Conservation (phyloP, 768 basidiomycete genomes). For the Lyophyllum shimeji region DNA sequence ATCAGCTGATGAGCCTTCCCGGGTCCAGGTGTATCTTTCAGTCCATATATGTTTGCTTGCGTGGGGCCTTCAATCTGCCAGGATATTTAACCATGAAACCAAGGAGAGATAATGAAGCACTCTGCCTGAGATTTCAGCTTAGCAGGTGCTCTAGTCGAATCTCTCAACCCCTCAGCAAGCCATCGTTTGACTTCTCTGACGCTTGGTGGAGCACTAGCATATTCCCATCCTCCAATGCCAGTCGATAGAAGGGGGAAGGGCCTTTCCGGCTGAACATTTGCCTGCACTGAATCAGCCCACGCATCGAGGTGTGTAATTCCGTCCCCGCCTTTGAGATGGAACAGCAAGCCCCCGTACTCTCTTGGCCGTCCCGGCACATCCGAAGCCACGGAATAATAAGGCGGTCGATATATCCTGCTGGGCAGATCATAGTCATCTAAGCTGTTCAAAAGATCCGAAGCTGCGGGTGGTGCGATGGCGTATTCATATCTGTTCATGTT, state of each 20-base stretch:
- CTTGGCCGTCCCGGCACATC: slow-evolving; percentile 71
- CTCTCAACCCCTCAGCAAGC: slow-evolving; percentile 38
- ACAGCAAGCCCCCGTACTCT: slow-evolving; percentile 81
- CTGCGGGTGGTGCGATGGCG: slow-evolving; percentile 46
- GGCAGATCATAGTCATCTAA: slow-evolving; percentile 50
- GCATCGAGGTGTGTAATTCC: slow-evolving; percentile 57
- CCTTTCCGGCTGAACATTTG: background rate
- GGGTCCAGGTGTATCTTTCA: slow-evolving; percentile 50
- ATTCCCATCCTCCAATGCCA: slow-evolving; percentile 76
- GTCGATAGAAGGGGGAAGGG: slow-evolving; percentile 19
- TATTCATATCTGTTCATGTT: slow-evolving; percentile 49
- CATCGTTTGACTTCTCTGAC: slow-evolving; percentile 52
- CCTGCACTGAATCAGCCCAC: slow-evolving; percentile 39
- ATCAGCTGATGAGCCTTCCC: slow-evolving; percentile 18
- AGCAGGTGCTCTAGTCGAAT: slow-evolving; percentile 8
- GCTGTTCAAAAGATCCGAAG: slow-evolving; percentile 42
- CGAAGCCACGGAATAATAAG: slow-evolving; percentile 70
- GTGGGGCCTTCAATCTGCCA: slow-evolving; percentile 72
- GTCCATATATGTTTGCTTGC: slow-evolving; percentile 67
- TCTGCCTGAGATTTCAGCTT: slow-evolving; percentile 46
- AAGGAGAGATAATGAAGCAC: background rate
- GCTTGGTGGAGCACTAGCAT: slow-evolving; percentile 68
- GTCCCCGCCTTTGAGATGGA: slow-evolving; percentile 64
- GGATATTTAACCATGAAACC: background rate
- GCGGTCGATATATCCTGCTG: slow-evolving; percentile 66